These are phyloP conservation scores for Penicillium sp. DNA, from an alignment of 2,329 filamentous ascomycete genomes.

Conservation along the genomic window DNA sequence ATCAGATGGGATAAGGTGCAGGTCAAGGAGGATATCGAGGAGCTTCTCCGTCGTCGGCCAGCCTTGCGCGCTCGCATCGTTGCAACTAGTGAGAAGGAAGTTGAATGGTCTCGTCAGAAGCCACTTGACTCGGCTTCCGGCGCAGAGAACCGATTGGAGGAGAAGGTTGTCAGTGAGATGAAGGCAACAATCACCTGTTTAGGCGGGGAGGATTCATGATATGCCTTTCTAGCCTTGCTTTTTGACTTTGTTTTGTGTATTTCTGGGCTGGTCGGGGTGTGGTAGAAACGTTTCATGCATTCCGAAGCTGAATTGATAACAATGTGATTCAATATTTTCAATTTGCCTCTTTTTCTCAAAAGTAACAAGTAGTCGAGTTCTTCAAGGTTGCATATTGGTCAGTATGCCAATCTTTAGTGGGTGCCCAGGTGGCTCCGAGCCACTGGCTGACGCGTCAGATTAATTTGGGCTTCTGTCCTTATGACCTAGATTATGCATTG, in stretches of 20 bases:
- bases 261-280: slow-evolving; percentile 19
- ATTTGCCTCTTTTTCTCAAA: neutral
- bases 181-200: slow-evolving; percentile 54
- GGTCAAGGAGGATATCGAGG: slow-evolving; percentile 80
- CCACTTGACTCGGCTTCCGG: slow-evolving; percentile 43
- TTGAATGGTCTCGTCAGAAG: slow-evolving; percentile 57
- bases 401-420: too few relatives aligned
- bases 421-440: too few relatives aligned
- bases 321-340: neutral
- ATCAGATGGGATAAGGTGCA: slow-evolving; percentile 73
- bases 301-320: slow-evolving; percentile 5
- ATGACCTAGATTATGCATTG: neutral
- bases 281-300: slow-evolving; percentile 13
- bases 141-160: slow-evolving; percentile 69
- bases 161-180: slow-evolving; percentile 72
- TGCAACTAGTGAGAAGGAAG: slow-evolving; percentile 71
- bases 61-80: slow-evolving; percentile 72
- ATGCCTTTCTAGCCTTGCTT: slow-evolving; percentile 19
- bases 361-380: too few relatives aligned
- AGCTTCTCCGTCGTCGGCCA: slow-evolving; percentile 71
- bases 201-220: slow-evolving; percentile 37
- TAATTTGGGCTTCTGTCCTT: neutral
- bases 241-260: slow-evolving; percentile 6
- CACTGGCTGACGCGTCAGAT: neutral
- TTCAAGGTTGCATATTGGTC: too few relatives aligned